Evolutionary conservation across 805 yeast genomes (phyloP), one percentile per base, ranked within the genome.

Genomic region (Yarrowia keelungensis): DNA sequence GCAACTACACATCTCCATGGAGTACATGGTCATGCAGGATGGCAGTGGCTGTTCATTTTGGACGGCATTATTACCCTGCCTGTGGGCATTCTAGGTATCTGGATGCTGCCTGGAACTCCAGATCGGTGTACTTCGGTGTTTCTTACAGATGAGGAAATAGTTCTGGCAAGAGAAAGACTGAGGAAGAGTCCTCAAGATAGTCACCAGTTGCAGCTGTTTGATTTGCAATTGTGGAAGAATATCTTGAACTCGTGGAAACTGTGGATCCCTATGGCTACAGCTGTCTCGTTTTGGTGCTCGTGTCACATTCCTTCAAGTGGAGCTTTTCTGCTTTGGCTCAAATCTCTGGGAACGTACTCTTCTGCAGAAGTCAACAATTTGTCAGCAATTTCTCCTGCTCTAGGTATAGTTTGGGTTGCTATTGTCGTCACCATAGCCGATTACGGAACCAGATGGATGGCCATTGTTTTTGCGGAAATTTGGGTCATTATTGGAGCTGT

Each of bases 31-130:
- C 61, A 54, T 9, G 19, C 39, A 8, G 61, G 61, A 3, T 87
- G 91, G 91, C 82, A 86, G 75, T 87, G 91, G 91, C 83, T 86
- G 77, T 86, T 85, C 73, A 82, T 87, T 62, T 81, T 88, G 68
- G 90, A 88, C 75, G 89, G 90, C 32, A 77, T 87, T 68, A 75
- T 82, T 58, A 76, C 80, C 4, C 71, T 80, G 19, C 79, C 78
- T 3, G 76, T 80, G 16, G 84, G 83, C 0, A 15, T 81, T 3
- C 49, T 74, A 11, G 83, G 83, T 0, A 76, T 79, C 70, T 78
- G 81, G 67, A 75, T 80, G 4, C 79, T 85, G 64, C 89, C 88
- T 5, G 87, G 86, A 51, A 85, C 88, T 22, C 90, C 82, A 19
- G 69, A 70, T 8, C 72, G 73, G 42, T 74, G 73, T 35, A 56